Evolutionary conservation across 306 rosid species (phyloP).

Genomic region (Vigna reflexopilosa): DNA sequence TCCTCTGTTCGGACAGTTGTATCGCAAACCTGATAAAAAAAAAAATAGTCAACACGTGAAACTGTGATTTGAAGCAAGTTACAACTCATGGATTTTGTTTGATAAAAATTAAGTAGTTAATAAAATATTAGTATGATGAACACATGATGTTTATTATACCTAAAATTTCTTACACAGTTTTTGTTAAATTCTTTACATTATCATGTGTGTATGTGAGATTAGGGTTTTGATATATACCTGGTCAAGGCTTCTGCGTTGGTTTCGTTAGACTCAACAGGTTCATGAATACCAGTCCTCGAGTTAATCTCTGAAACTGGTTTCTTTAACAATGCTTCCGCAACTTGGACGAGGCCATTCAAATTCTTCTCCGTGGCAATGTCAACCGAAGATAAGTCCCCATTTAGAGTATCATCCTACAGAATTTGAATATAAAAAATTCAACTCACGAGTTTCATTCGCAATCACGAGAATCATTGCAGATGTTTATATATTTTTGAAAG

Average conservation of each 20-base stretch:
- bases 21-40: conserved; percentile 56
- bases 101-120: no score
- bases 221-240: conserved; percentile 44
- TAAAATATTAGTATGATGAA: no score
- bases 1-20: conserved; percentile 59
- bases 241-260: conserved; percentile 64
- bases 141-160: no score
- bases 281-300: conserved; percentile 52
- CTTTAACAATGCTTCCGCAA: conserved; percentile 58
- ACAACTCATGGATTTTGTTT: no score
- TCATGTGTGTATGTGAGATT: no score
- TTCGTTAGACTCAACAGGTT: conserved; percentile 15
- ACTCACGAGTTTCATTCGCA: not conserved
- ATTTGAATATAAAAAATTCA: not conserved
- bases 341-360: conserved; percentile 54
- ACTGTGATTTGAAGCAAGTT: no score
- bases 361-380: conserved; percentile 64
- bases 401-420: conserved; percentile 61
- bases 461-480: not conserved
- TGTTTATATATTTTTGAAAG: not conserved
- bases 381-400: conserved; percentile 51
- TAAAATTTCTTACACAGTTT: no score
- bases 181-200: no score
- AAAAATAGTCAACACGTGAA: no score
- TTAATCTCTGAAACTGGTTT: conserved; percentile 66